Evolutionary conservation across 2,329 filamentous ascomycete species (phyloP).

Genomic region (Leptographium radiaticola): DNA sequence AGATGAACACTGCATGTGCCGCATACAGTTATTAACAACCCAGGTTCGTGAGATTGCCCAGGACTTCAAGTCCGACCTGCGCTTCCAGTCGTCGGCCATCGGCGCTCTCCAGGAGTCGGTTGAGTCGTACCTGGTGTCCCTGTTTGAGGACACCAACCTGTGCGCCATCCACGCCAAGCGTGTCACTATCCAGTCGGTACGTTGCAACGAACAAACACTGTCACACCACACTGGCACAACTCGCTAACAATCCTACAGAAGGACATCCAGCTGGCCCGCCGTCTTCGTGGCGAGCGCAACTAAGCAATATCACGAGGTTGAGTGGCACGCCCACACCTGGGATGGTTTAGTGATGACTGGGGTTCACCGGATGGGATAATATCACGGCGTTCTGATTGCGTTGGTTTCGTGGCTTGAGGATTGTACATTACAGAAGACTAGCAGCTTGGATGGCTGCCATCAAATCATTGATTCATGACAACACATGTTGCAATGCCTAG

Average conservation of each 20-base stretch:
- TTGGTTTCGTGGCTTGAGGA: constrained; percentile 22
- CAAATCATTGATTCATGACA: constrained; percentile 11
- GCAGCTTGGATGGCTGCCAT: constrained; percentile 9
- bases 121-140: constrained; percentile 94
- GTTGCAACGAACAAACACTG: constrained; percentile 13
- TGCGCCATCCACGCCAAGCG: constrained; percentile 99
- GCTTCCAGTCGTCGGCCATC: constrained; percentile 98
- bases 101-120: constrained; percentile 96
- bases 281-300: constrained; percentile 88
- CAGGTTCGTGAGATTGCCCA: constrained; percentile 86
- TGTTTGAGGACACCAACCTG: constrained; percentile 97
- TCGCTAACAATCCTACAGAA: constrained; percentile 40
- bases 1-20: neutral
- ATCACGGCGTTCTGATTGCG: constrained; percentile 30
- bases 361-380: constrained; percentile 21
- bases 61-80: constrained; percentile 88
- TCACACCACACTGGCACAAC: too few species aligned
- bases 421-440: constrained; percentile 28
- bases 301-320: constrained; percentile 37
- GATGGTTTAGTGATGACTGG: constrained; percentile 1
- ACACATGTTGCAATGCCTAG: constrained; percentile 11
- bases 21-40: constrained; percentile 11
- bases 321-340: constrained; percentile 19
- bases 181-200: constrained; percentile 79
- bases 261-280: constrained; percentile 92